Percentiles rank a stretch among this genome's conserved stretches.
These are phyloP conservation scores for Biscogniauxia sp. DNA, from an alignment of 2,329 filamentous ascomycete genomes.

Conservation along the genomic window DNA sequence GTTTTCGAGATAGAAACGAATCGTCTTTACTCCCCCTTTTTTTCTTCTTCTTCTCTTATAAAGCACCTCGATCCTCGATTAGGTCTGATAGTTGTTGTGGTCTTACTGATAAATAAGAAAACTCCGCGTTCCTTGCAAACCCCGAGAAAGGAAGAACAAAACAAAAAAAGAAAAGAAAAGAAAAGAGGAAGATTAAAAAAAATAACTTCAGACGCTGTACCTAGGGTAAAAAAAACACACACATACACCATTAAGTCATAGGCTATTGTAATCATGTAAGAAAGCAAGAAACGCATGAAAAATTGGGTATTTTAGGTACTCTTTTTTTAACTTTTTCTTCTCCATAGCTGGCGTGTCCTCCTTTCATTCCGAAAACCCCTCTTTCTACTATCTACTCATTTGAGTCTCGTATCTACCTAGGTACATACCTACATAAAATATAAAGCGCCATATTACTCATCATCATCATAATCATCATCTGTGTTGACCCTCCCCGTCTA, in stretches of 20 bases:
- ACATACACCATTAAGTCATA: background rate
- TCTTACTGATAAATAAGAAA: background rate
- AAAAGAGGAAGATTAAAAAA: background rate
- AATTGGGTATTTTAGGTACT: constrained; percentile 14
- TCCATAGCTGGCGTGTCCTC: too few species aligned
- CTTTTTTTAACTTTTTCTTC: too few species aligned
- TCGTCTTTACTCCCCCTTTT: background rate
- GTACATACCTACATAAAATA: too few species aligned
- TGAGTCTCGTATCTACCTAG: too few species aligned
- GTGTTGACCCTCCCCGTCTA: too few species aligned
- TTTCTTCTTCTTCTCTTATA: background rate
- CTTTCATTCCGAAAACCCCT: too few species aligned
- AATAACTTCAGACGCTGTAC: background rate
- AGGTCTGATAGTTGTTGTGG: background rate
- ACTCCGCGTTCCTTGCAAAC: background rate
- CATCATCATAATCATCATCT: too few species aligned
- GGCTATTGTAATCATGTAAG: background rate
- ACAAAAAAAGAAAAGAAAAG: too few species aligned
- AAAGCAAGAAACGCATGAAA: background rate
- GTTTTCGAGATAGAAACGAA: background rate
- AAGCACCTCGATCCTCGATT: background rate
- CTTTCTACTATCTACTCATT: too few species aligned
- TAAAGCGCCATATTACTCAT: too few species aligned
- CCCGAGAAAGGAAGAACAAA: too few species aligned
- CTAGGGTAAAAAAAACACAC: background rate